phyloP scores from a whole-genome alignment of 768 basidiomycete genomes.

The Cantharellus anzutake region DNA sequence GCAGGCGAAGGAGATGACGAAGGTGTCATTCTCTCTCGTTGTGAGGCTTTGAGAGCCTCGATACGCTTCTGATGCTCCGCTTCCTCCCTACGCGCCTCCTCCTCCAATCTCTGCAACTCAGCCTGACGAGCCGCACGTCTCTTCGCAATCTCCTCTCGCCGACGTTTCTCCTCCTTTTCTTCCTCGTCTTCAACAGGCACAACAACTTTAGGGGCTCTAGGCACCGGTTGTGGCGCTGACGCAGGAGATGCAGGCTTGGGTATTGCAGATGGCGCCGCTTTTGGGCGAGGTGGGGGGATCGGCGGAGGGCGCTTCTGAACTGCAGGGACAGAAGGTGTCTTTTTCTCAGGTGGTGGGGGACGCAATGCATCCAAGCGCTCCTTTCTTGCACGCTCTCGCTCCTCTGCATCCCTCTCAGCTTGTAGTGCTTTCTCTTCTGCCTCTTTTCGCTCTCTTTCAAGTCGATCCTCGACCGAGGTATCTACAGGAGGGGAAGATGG shows the following conservation, averaged over 20 bases:
- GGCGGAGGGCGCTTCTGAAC: conserved; percentile 19
- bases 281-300: conserved; percentile 24
- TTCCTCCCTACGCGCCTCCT: conserved; percentile 39
- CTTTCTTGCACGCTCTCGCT: conserved; percentile 49
- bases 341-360: conserved; percentile 5
- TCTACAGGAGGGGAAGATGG: conserved; percentile 32
- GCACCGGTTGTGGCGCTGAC: conserved; percentile 9
- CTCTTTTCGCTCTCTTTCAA: conserved; percentile 74
- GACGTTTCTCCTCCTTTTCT: conserved; percentile 24
- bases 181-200: conserved; percentile 36
- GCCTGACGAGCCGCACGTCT: conserved; percentile 40
- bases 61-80: conserved; percentile 15
- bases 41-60: conserved; percentile 6
- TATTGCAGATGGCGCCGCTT: conserved; percentile 20
- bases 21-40: not conserved
- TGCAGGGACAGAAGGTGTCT: conserved; percentile 2
- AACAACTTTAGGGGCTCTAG: not conserved
- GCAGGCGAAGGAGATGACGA: conserved; percentile 15
- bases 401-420: conserved; percentile 68
- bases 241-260: conserved; percentile 17
- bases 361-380: conserved; percentile 63
- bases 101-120: conserved; percentile 45
- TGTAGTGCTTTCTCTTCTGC: conserved; percentile 66
- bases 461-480: conserved; percentile 63
- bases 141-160: conserved; percentile 14